Conservation (phyloP, 768 basidiomycete species). For the Lanmaoa rubissima region DNA sequence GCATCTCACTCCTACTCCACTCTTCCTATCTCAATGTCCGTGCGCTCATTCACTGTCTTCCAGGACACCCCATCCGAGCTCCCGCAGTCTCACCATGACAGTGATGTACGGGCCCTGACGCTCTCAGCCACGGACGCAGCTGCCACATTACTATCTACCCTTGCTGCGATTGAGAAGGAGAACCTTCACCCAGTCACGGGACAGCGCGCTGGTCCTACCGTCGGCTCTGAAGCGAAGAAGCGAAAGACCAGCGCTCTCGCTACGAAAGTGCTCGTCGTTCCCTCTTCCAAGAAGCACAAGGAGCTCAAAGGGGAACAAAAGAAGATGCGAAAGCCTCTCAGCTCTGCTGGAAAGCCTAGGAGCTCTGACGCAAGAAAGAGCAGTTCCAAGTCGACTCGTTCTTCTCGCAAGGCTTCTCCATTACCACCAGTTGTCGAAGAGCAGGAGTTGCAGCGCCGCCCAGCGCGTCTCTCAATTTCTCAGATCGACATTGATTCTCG, state of each 20-base stretch:
- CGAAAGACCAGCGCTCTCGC: slow-evolving; percentile 60
- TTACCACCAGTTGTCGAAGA: slow-evolving; percentile 63
- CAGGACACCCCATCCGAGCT: slow-evolving; percentile 48
- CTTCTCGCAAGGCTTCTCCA: slow-evolving; percentile 52
- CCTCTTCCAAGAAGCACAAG: slow-evolving; percentile 42
- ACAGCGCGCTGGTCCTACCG: slow-evolving; percentile 46
- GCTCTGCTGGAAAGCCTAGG: slow-evolving; percentile 24
- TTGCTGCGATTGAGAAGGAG: slow-evolving; percentile 63
- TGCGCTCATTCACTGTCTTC: slow-evolving; percentile 62
- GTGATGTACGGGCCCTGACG: slow-evolving; percentile 22
- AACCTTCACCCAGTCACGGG: slow-evolving; percentile 77
- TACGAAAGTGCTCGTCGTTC: slow-evolving; percentile 44
- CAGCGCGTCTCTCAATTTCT: slow-evolving; percentile 30
- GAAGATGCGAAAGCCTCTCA: slow-evolving; percentile 54
- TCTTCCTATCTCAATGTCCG: slow-evolving; percentile 43
- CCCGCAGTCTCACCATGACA: slow-evolving; percentile 30
- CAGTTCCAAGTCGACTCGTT: slow-evolving; percentile 30
- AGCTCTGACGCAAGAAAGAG: slow-evolving; percentile 39
- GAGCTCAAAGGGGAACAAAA: slow-evolving; percentile 49
- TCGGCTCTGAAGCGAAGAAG: slow-evolving; percentile 49
- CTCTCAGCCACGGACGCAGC: slow-evolving; percentile 23
- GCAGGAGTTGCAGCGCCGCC: slow-evolving; percentile 33
- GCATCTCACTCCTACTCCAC: slow-evolving; percentile 5
- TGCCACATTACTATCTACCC: slow-evolving; percentile 36
- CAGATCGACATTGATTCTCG: slow-evolving; percentile 66